These are phyloP conservation scores for Wallemia hederae DNA, from an alignment of 1,284 basidiomycete species.

Conservation along the genomic window DNA sequence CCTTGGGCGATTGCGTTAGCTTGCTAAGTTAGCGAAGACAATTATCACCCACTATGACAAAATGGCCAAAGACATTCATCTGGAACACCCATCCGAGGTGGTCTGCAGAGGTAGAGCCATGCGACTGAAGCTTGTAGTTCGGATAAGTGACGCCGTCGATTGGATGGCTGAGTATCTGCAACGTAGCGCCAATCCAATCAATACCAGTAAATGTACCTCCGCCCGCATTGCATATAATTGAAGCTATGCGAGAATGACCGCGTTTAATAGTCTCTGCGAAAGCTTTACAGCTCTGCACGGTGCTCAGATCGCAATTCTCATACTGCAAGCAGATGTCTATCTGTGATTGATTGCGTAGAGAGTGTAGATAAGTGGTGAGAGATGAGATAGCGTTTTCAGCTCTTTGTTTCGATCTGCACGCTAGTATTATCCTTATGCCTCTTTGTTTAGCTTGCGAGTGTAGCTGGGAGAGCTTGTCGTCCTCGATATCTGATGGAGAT, in stretches of 20 bases:
- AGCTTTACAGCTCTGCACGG: constrained; percentile 29
- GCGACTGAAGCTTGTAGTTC: constrained; percentile 28
- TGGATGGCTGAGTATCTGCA: constrained; percentile 25
- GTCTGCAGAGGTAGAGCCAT: constrained; percentile 25
- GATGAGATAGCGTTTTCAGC: constrained; percentile 37
- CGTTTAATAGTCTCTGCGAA: constrained; percentile 28
- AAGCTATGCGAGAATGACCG: constrained; percentile 55
- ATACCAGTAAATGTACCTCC: constrained; percentile 32
- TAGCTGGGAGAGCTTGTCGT: not conserved
- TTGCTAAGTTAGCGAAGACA: constrained; percentile 2
- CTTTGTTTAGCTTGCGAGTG: constrained; percentile 3
- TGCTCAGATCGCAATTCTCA: constrained; percentile 34
- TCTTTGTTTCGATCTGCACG: constrained; percentile 36
- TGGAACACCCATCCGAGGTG: constrained; percentile 58
- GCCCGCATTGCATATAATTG: constrained; percentile 56
- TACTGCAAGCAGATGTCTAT: constrained; percentile 26
- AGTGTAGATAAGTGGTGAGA: too few species aligned
- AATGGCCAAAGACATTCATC: constrained; percentile 57
- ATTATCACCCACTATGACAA: constrained; percentile 33
- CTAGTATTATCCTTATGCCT: constrained; percentile 30
- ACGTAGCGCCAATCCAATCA: constrained; percentile 23
- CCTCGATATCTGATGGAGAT: constrained; percentile 17
- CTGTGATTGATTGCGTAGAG: constrained; percentile 18
- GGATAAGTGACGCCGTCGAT: constrained; percentile 28
- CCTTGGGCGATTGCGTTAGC: constrained; percentile 8